Evolutionary conservation across 2,329 filamentous ascomycete genomes (phyloP).

Genomic region (Sclerotinia borealis): DNA sequence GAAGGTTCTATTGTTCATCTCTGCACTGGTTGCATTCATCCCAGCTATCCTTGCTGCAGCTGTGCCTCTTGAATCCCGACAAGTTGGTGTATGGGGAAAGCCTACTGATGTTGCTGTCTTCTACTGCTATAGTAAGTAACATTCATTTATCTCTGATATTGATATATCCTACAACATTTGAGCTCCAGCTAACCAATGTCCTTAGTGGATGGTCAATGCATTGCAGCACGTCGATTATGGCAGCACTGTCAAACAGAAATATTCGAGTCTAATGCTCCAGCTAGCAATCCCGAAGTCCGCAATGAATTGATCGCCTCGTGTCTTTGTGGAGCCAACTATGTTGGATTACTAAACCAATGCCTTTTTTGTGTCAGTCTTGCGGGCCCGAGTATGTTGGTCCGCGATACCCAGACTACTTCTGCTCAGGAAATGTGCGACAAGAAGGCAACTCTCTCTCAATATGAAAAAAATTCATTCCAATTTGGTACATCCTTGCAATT

Average conservation of each 20-base stretch:
- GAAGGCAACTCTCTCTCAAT: neutral
- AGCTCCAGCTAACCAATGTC: neutral
- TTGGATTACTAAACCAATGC: neutral
- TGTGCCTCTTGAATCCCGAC: neutral
- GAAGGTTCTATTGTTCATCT: neutral
- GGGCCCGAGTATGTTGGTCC: neutral
- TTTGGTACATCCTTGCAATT: neutral
- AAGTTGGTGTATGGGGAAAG: neutral
- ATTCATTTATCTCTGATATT: too few species aligned
- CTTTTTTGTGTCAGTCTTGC: neutral
- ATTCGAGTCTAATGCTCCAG: neutral
- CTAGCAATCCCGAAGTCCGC: neutral
- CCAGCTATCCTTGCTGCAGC: neutral
- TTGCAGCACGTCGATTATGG: neutral
- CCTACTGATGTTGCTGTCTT: neutral
- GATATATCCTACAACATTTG: accelerated
- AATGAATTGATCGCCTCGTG: neutral
- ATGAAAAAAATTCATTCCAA: neutral
- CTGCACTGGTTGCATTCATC: neutral
- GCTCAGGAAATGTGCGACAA: neutral
- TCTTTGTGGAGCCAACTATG: neutral
- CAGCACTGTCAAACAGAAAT: neutral
- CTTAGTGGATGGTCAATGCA: neutral
- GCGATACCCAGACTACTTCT: neutral
- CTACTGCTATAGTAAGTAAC: neutral